Evolutionary conservation across 202 grass and related monocot genomes (phyloP).

Genomic region (Schoenoplectus triqueter): DNA sequence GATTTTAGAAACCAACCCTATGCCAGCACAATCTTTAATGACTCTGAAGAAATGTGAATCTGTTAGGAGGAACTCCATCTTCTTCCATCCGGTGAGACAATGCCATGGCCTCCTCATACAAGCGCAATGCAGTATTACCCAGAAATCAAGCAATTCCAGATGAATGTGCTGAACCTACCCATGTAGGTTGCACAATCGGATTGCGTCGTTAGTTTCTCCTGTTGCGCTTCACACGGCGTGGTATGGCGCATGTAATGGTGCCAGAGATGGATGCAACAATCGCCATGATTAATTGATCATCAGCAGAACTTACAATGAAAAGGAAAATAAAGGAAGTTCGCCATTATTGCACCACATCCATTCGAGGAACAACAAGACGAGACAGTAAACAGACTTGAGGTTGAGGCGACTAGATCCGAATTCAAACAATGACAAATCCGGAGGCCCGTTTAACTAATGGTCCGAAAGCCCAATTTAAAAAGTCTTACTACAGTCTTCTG

Average conservation of each 20-base stretch:
- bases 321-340: no score
- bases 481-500: background rate
- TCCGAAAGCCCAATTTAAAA: conserved; percentile 3
- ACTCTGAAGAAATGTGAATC: conserved; percentile 69
- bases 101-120: conserved; percentile 50
- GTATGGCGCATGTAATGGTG: conserved; percentile 21
- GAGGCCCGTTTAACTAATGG: conserved; percentile 6
- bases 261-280: background rate
- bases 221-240: conserved; percentile 24
- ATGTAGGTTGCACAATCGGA: background rate
- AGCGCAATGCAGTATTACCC: conserved; percentile 45
- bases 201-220: background rate
- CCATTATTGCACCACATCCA: no score
- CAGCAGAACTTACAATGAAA: no score
- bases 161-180: conserved; percentile 53
- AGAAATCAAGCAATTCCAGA: conserved; percentile 68
- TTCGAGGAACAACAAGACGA: no score
- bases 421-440: no score
- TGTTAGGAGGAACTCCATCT: conserved; percentile 56
- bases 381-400: no score
- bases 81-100: conserved; percentile 59
- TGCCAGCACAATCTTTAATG: conserved; percentile 64
- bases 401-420: no score
- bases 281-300: no score
- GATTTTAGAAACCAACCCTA: conserved; percentile 40